Conservation (phyloP, 2,329 filamentous ascomycete species). For the Dactylellina parvicollis region DNA sequence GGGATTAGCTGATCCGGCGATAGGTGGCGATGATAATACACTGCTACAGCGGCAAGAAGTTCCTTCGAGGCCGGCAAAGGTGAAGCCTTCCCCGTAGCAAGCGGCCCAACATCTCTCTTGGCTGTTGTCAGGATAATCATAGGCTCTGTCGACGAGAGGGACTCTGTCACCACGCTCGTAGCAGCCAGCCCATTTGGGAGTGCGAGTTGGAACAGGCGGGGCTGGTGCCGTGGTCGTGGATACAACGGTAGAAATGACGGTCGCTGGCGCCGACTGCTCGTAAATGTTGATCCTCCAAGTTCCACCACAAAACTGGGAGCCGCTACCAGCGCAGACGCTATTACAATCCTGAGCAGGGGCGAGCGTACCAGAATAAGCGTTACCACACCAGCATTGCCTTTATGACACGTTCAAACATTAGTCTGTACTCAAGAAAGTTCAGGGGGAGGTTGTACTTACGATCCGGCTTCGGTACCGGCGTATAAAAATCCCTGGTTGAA, state of each 20-base stretch:
- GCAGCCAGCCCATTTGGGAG: background rate
- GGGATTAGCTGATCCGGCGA: background rate
- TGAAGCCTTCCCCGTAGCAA: background rate
- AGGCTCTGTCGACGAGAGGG: background rate
- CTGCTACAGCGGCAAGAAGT: background rate
- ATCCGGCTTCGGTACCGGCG: background rate
- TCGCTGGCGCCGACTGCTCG: background rate
- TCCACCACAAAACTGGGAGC: background rate
- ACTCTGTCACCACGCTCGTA: background rate
- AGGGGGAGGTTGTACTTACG: background rate
- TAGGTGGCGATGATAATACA: background rate
- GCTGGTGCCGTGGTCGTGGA: background rate
- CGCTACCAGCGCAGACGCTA: background rate
- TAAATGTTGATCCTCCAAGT: background rate
- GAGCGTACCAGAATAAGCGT: background rate
- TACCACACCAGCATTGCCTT: conserved; percentile 7
- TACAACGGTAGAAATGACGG: background rate
- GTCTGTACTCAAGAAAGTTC: background rate
- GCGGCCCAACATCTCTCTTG: background rate
- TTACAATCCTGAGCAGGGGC: background rate
- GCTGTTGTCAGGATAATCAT: background rate
- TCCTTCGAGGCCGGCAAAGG: background rate
- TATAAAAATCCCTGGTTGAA: background rate
- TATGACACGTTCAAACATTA: background rate
- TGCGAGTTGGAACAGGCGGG: background rate